Percentiles rank a stretch among this genome's conserved stretches.
Evolutionary conservation across 345 rosid species (phyloP).

Genomic region (Lenwebbia sp.): DNA sequence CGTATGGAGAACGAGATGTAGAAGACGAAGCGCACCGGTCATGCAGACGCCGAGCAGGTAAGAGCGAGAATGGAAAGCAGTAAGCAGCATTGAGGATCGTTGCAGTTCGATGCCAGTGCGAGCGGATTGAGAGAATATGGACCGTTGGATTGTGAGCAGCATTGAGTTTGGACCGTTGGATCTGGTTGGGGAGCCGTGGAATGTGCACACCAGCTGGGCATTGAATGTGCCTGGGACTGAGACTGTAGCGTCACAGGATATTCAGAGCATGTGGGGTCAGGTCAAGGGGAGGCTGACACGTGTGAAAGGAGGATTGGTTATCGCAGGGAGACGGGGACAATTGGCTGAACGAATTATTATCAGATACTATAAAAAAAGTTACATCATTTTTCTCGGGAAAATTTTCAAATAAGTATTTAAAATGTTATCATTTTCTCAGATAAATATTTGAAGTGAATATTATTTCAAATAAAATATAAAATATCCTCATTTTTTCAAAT

Average conservation of each 20-base stretch:
- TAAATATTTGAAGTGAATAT: too few species aligned
- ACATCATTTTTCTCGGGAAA: too few species aligned
- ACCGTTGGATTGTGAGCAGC: not conserved
- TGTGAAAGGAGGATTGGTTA: not conserved
- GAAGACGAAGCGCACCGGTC: not conserved
- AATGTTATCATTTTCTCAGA: too few species aligned
- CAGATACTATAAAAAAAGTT: too few species aligned
- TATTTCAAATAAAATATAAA: too few species aligned
- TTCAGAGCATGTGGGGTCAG: not conserved
- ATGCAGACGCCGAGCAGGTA: not conserved
- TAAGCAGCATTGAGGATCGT: too few species aligned
- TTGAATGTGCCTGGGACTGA: not conserved
- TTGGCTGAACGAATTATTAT: not conserved
- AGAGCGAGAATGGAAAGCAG: not conserved
- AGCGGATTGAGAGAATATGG: not conserved
- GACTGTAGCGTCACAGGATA: not conserved
- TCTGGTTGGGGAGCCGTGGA: slow-evolving; percentile 6
- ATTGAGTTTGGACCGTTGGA: not conserved
- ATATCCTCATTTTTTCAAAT: too few species aligned
- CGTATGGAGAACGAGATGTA: too few species aligned
- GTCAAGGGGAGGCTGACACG: not conserved
- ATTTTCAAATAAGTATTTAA: too few species aligned
- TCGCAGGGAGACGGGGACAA: not conserved
- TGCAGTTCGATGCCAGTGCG: too few species aligned
- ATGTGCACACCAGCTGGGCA: slow-evolving; percentile 11